A percentile compares a stretch with the other conserved stretches of the same genome.
Evolutionary conservation across 805 yeast genomes (phyloP).

Genomic region (Lachancea fermentati): DNA sequence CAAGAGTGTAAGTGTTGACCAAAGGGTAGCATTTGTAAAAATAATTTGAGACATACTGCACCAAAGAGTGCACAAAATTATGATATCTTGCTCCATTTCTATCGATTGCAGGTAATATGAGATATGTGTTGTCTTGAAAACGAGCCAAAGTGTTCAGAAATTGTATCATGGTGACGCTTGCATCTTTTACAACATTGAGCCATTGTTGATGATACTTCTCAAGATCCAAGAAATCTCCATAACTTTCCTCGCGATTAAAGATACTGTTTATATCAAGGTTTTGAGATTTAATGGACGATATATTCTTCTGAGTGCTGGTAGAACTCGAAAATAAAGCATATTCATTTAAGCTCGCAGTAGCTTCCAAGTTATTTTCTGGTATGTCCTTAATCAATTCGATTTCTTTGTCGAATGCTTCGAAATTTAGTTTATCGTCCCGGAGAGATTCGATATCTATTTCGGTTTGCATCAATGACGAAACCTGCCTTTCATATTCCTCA

Average conservation of each 20-base stretch:
- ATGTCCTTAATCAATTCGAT: conserved; percentile 32
- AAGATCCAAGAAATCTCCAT: conserved; percentile 63
- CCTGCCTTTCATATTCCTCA: conserved; percentile 36
- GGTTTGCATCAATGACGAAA: background rate
- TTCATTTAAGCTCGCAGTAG: conserved; percentile 12
- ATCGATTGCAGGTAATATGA: conserved; percentile 24
- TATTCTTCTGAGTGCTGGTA: conserved; percentile 11
- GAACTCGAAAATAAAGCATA: conserved; percentile 26
- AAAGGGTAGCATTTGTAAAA: conserved; percentile 46
- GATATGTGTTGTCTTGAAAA: conserved; percentile 30
- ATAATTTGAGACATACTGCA: conserved; percentile 45
- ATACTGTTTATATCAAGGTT: conserved; percentile 43
- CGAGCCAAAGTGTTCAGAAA: conserved; percentile 44
- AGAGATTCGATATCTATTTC: conserved; percentile 8
- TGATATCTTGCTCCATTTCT: conserved; percentile 35
- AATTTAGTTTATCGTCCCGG: conserved; percentile 22
- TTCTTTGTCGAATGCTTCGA: conserved; percentile 36
- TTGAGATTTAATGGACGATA: conserved; percentile 47
- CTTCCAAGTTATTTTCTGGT: conserved; percentile 27
- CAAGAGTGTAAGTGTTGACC: conserved; percentile 31
- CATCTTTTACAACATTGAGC: conserved; percentile 39
- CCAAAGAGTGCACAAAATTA: conserved; percentile 42
- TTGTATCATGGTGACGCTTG: conserved; percentile 41
- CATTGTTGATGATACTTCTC: conserved; percentile 45
- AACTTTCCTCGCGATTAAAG: conserved; percentile 56